These are phyloP conservation scores for Meyerozyma elateridarum DNA, from an alignment of 1,139 yeast species.

Conservation along the genomic window DNA sequence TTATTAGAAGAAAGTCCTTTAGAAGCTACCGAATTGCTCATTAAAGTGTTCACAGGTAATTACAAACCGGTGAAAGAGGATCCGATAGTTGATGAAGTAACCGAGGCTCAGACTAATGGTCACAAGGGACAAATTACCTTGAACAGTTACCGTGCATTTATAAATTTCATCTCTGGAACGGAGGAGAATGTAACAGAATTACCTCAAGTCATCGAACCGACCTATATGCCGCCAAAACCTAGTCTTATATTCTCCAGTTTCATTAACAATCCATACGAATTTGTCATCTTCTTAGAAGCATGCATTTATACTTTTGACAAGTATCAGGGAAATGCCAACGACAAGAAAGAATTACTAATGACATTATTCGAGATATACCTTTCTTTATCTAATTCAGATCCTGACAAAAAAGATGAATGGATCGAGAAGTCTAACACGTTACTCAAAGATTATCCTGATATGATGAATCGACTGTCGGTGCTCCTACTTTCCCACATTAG, in stretches of 20 bases:
- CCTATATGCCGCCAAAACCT: conserved; percentile 91
- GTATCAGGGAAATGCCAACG: conserved; percentile 68
- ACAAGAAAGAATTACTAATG: conserved; percentile 65
- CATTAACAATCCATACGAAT: conserved; percentile 77
- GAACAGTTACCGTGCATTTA: conserved; percentile 69
- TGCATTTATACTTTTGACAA: conserved; percentile 76
- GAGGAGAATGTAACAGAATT: conserved; percentile 9
- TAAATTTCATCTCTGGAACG: conserved; percentile 47
- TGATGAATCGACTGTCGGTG: conserved; percentile 56
- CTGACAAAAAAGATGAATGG: conserved; percentile 40
- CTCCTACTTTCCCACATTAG: conserved; percentile 65
- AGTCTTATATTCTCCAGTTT: conserved; percentile 83
- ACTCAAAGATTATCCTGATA: conserved; percentile 35
- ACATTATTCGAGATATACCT: conserved; percentile 83
- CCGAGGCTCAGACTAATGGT: conserved; percentile 9
- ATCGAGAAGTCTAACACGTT: conserved; percentile 55
- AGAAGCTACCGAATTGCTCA: conserved; percentile 76
- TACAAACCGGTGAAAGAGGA: conserved; percentile 44
- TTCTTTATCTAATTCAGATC: conserved; percentile 37
- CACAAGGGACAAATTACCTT: too few relatives aligned
- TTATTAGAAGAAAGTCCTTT: conserved; percentile 68
- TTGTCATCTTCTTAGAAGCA: conserved; percentile 92
- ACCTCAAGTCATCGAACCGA: conserved; percentile 38
- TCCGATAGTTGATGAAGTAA: conserved; percentile 9
- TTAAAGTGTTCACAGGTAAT: conserved; percentile 84